Conservation (phyloP, 176 grass and related monocot species). For the Phoenix roebelenii region DNA sequence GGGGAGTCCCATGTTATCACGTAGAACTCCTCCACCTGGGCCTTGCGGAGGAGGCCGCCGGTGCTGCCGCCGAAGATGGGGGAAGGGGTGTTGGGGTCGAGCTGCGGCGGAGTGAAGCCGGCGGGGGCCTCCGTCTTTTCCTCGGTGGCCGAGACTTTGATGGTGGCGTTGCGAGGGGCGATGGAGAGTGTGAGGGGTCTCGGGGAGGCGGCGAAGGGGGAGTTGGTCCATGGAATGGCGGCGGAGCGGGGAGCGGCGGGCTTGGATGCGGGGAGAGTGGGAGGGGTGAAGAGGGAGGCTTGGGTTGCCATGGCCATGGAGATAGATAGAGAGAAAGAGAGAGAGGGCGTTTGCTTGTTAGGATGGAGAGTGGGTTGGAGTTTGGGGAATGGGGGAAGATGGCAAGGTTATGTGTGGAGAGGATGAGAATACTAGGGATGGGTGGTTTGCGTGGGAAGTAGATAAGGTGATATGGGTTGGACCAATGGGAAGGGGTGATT, state of each 20-base stretch:
- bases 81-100: slow-evolving; percentile 85
- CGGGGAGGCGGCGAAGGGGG: slow-evolving; percentile 17
- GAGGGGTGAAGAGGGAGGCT: slow-evolving; percentile 49
- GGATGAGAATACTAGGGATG: slow-evolving; percentile 4
- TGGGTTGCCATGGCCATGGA: slow-evolving; percentile 34
- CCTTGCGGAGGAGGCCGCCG: slow-evolving; percentile 86
- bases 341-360: not conserved
- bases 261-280: slow-evolving; percentile 27
- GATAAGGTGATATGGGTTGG: slow-evolving; percentile 63
- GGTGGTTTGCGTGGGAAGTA: slow-evolving; percentile 15
- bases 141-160: slow-evolving; percentile 23
- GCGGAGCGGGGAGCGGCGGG: not conserved
- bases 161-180: slow-evolving; percentile 10
- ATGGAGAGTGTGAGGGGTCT: slow-evolving; percentile 18
- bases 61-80: slow-evolving; percentile 98
- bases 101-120: slow-evolving; percentile 88
- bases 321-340: slow-evolving; percentile 25
- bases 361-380: not conserved
- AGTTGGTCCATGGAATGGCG: slow-evolving; percentile 22
- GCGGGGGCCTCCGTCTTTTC: slow-evolving; percentile 29
- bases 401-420: slow-evolving; percentile 18
- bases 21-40: slow-evolving; percentile 99
- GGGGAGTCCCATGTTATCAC: slow-evolving; percentile 96
- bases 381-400: not conserved
- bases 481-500: slow-evolving; percentile 63